phyloP scores from a whole-genome alignment of 306 rosid genomes.

The Canavalia gladiata region DNA sequence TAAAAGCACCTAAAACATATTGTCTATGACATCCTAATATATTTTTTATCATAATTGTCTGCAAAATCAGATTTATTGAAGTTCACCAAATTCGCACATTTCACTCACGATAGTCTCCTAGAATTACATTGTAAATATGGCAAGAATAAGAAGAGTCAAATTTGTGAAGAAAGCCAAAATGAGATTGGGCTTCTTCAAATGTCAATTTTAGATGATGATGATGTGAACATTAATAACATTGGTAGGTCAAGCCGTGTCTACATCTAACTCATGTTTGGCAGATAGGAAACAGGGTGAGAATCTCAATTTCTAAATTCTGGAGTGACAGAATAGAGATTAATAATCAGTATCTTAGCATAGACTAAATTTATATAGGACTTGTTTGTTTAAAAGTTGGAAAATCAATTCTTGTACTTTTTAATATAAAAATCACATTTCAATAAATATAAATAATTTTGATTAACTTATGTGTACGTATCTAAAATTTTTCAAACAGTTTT shows the following conservation, averaged over 20 bases:
- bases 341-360: background rate
- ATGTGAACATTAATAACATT: background rate
- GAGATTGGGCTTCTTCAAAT: conserved; percentile 16
- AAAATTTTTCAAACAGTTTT: no score
- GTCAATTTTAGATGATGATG: background rate
- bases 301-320: conserved; percentile 1
- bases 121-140: conserved; percentile 1
- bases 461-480: no score
- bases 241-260: conserved; percentile 15
- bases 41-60: background rate
- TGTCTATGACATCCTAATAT: background rate
- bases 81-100: background rate
- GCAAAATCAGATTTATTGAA: conserved; percentile 5
- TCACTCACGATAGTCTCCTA: no score
- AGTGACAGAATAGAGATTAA: conserved; percentile 2
- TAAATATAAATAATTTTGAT: no score
- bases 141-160: background rate
- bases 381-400: no score
- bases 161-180: background rate
- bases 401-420: no score
- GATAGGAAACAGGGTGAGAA: conserved; percentile 34
- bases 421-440: no score
- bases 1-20: background rate
- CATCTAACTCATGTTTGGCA: conserved; percentile 22
- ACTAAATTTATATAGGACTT: background rate